Evolutionary conservation across 495 filamentous ascomycete genomes (phyloP), one percentile per base, ranked within the genome.

Genomic region (Xylaria acuta): DNA sequence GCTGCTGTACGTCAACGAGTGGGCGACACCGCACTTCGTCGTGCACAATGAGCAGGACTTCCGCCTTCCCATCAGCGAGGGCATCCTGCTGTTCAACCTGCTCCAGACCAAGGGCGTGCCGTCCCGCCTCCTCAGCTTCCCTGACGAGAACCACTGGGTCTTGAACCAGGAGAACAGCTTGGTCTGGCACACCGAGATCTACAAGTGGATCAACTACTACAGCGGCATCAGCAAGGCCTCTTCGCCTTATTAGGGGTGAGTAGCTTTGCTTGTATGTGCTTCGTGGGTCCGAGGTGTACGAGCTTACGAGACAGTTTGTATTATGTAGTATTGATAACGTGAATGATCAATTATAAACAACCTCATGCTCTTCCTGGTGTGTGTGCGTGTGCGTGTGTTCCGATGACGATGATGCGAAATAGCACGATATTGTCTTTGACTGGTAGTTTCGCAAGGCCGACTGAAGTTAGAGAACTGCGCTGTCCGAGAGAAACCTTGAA

Each of bases 31-130:
- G 36, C 90, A 93, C 72, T 78, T 84, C 32, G 87, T 94, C 68
- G 92, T 95, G 54, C 92, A 94, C 80, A 92, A 88, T 70, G 89
- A 90, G 68, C 79, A 91, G 25, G 92, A 95, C 76, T 95, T 92
- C 77, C 86, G 92, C 18, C 78, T 94, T 32, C 89, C 91, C 0
- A 85, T 94, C 47, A 82, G 78, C 53, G 92, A 94, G 73, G 92
- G 92, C 0, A 81, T 94, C 36, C 86, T 91, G 8, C 89, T 90
- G 22, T 94, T 94, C 79, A 92, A 94, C 74, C 85, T 92, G 20
- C 82, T 94, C 45, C 92, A 94, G 81, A 87, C 81, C 27, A 75
- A 82, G 62, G 87, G 87, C 91, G 69, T 90, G 11, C 88, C 89
- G 27, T 91, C 88, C 75, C 83, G 85, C 78, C 83, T 89, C 51